phyloP scores from a whole-genome alignment of 345 rosid genomes.

The Aquilaria yunnanensis region DNA sequence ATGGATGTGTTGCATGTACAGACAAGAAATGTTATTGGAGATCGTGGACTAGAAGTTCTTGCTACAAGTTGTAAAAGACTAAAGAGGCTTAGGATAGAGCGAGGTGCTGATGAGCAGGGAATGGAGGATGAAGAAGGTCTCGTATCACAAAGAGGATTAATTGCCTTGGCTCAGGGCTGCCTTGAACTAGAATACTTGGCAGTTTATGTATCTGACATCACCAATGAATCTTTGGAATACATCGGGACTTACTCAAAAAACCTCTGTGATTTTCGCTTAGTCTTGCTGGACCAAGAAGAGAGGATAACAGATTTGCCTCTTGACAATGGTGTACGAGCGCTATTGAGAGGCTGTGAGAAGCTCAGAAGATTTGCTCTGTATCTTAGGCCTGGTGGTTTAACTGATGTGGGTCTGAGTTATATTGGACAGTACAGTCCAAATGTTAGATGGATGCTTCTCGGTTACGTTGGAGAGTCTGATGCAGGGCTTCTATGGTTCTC shows the following conservation, averaged over 20 bases:
- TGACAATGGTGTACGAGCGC: slow-evolving; percentile 80
- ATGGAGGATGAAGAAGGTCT: slow-evolving; percentile 85
- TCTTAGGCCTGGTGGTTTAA: slow-evolving; percentile 73
- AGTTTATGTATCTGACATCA: slow-evolving; percentile 82
- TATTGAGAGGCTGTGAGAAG: slow-evolving; percentile 77
- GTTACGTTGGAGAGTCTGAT: slow-evolving; percentile 78
- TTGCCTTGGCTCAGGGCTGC: slow-evolving; percentile 83
- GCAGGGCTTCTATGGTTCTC: slow-evolving; percentile 74
- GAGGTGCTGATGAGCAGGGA: slow-evolving; percentile 84
- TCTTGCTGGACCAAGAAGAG: slow-evolving; percentile 70
- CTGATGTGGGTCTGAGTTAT: slow-evolving; percentile 79
- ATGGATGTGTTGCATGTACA: slow-evolving; percentile 29
- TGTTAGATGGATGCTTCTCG: slow-evolving; percentile 92
- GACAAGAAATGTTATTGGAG: slow-evolving; percentile 97
- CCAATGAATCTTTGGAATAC: slow-evolving; percentile 59
- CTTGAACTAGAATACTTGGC: slow-evolving; percentile 71
- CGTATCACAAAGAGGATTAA: slow-evolving; percentile 86
- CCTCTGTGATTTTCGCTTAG: slow-evolving; percentile 81
- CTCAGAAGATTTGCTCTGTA: slow-evolving; percentile 76
- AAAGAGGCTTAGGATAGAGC: slow-evolving; percentile 90
- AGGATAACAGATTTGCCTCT: slow-evolving; percentile 80
- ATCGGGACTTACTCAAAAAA: slow-evolving; percentile 63
- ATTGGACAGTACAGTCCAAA: slow-evolving; percentile 67
- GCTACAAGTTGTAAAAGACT: slow-evolving; percentile 62
- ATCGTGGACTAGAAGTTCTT: slow-evolving; percentile 81